Base-by-base conservation (phyloP, 805 yeast genomes). In the Candida lessepsii region DNA sequence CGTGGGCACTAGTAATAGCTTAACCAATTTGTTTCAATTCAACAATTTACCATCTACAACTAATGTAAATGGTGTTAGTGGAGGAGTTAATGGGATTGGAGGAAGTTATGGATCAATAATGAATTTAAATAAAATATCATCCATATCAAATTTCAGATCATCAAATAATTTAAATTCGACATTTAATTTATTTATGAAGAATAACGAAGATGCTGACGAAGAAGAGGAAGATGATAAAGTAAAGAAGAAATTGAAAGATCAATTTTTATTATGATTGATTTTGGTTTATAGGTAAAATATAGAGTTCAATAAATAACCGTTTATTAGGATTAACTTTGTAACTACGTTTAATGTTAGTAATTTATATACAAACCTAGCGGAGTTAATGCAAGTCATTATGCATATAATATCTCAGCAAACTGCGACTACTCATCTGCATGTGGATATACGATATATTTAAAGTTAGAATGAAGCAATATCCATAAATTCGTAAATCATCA, bases 1-100 rank as follows among this genome's bases (percentile, higher is more conserved):
- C 31, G 49, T 51, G 23, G 38, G 53, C 9, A 40, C 39, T 4
- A 47, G 44, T 18, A 49, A 46, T 18, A 51, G 49, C 40, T 41
- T 58, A 36, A 51, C 59, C 5, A 58, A 59, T 42, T 48, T 60
- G 40, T 49, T 59, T 15, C 61, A 54, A 35, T 49, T 57, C 39
- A 49, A 43, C 23, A 41, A 29, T 25, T 2, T 26, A 8, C 29
- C 40, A 20, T 23, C 40, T 5, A 16, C 29, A n/a, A 30, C 35
- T 11, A 19, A 10, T 18, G 27, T 15, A 9, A 35, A 35, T 26
- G 26, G 29, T 3, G 26, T 23, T 4, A 23, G 25, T 13, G 39
- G 39, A 14, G 28, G 29, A 9, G 19, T 23, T 27, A 35, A 26
- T 35, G 31, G 32, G 5, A 27, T 27, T 15, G 32, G 39, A 19